These are phyloP conservation scores for Boletus huronensis DNA, from an alignment of 768 basidiomycete genomes.

Conservation along the genomic window DNA sequence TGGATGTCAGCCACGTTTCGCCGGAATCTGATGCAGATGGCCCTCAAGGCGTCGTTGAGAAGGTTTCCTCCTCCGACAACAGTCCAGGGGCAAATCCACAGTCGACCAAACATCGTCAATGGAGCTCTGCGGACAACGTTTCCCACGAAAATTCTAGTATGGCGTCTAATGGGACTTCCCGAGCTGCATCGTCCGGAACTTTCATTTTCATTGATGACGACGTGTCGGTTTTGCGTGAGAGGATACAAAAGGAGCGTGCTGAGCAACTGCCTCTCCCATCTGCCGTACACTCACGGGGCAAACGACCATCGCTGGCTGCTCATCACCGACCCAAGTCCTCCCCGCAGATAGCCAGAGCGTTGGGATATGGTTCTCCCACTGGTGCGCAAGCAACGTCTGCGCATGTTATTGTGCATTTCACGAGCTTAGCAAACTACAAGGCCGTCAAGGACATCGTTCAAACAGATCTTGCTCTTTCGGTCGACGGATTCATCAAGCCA, in stretches of 20 bases:
- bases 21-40: conserved; percentile 53
- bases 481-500: conserved; percentile 42
- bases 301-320: conserved; percentile 64
- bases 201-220: conserved; percentile 96
- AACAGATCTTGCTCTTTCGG: conserved; percentile 42
- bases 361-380: conserved; percentile 36
- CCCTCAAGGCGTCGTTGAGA: conserved; percentile 19
- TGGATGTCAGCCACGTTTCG: conserved; percentile 84
- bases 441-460: conserved; percentile 82
- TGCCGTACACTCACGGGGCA: conserved; percentile 42
- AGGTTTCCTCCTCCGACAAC: conserved; percentile 6
- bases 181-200: conserved; percentile 35
- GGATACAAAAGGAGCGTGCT: conserved; percentile 63
- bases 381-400: conserved; percentile 33
- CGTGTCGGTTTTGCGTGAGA: conserved; percentile 70
- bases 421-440: conserved; percentile 87
- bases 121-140: conserved; percentile 15
- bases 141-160: conserved; percentile 19
- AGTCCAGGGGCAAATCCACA: conserved; percentile 3
- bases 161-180: conserved; percentile 20
- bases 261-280: conserved; percentile 43
- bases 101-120: conserved; percentile 22
- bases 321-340: conserved; percentile 78
- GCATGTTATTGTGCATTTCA: conserved; percentile 75
- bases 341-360: conserved; percentile 65